Evolutionary conservation across 352 stramenopile species (phyloP).

Genomic region (Pilasporangium apinafurcum): DNA sequence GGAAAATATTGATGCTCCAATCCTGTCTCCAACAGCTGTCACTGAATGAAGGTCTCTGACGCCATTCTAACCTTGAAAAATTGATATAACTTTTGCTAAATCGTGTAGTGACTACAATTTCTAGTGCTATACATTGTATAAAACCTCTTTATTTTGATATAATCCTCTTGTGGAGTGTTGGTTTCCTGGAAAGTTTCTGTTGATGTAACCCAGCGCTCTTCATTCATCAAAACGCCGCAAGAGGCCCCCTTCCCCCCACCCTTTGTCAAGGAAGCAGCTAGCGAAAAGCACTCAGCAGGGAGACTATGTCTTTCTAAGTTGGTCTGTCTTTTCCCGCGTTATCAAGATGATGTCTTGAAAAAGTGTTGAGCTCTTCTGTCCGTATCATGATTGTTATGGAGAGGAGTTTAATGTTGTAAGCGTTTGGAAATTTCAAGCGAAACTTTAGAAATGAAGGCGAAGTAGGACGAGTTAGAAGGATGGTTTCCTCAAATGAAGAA

Average conservation of each 20-base stretch:
- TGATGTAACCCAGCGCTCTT: no score
- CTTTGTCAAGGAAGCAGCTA: constrained; percentile 56
- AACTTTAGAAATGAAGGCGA: constrained; percentile 76
- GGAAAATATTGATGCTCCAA: no score
- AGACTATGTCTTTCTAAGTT: constrained; percentile 90
- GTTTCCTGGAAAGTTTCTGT: no score
- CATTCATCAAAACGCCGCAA: constrained; percentile 73
- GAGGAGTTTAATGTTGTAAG: constrained; percentile 28
- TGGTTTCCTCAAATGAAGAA: constrained; percentile 78
- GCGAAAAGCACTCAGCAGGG: constrained; percentile 71
- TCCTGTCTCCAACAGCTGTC: no score
- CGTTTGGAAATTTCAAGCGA: constrained; percentile 54
- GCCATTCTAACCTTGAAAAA: no score
- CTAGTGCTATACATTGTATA: no score
- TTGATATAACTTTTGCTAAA: no score
- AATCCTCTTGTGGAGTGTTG: no score
- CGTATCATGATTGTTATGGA: constrained; percentile 60
- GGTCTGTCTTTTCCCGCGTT: constrained; percentile 60
- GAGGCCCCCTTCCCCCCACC: constrained; percentile 47
- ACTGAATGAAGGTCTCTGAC: no score
- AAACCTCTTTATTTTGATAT: no score
- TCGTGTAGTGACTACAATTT: no score
- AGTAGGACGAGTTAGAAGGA: constrained; percentile 73
- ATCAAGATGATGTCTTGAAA: constrained; percentile 78
- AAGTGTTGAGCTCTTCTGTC: constrained; percentile 55